These are phyloP conservation scores for Talaromyces liani DNA, from an alignment of 495 filamentous ascomycete species.

Conservation along the genomic window DNA sequence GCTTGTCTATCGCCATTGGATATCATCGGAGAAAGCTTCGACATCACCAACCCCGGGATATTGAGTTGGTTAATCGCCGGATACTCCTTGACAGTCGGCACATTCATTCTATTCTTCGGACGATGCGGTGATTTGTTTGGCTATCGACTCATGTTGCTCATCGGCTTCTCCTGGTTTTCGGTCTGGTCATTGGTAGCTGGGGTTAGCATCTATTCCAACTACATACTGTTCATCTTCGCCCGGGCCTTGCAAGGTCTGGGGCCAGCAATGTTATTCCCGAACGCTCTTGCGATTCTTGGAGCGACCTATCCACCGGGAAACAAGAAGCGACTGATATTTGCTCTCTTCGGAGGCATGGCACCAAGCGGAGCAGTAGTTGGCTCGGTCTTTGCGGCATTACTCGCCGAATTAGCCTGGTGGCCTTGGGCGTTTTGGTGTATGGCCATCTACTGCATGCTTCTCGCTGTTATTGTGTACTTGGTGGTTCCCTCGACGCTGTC, in stretches of 20 bases:
- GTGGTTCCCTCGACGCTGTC: conserved; percentile 41
- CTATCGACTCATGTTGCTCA: conserved; percentile 51
- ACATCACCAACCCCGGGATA: conserved; percentile 27
- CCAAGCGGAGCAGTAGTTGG: conserved; percentile 49
- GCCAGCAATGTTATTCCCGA: conserved; percentile 43
- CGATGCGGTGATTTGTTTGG: conserved; percentile 60
- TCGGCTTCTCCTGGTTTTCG: conserved; percentile 55
- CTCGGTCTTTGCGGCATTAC: conserved; percentile 38
- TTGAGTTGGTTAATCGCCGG: conserved; percentile 43
- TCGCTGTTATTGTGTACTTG: conserved; percentile 32
- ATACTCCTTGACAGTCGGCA: conserved; percentile 52
- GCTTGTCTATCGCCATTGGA: conserved; percentile 32
- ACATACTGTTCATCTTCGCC: conserved; percentile 36
- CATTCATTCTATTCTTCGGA: conserved; percentile 57
- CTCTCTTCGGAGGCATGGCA: conserved; percentile 52
- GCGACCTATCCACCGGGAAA: conserved; percentile 33
- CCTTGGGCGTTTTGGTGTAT: conserved; percentile 57
- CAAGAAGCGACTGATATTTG: conserved; percentile 55
- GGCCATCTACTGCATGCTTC: conserved; percentile 36
- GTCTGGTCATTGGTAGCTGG: conserved; percentile 55
- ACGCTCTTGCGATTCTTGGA: conserved; percentile 40
- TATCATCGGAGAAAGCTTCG: conserved; percentile 40
- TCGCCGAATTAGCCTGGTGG: conserved; percentile 50
- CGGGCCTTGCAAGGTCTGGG: conserved; percentile 47
- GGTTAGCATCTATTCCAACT: conserved; percentile 27